A percentile compares a stretch with the other conserved stretches of the same genome.
Evolutionary conservation across 73 alveolate species (phyloP).

Genomic region (Paramecium tetraurelia): DNA sequence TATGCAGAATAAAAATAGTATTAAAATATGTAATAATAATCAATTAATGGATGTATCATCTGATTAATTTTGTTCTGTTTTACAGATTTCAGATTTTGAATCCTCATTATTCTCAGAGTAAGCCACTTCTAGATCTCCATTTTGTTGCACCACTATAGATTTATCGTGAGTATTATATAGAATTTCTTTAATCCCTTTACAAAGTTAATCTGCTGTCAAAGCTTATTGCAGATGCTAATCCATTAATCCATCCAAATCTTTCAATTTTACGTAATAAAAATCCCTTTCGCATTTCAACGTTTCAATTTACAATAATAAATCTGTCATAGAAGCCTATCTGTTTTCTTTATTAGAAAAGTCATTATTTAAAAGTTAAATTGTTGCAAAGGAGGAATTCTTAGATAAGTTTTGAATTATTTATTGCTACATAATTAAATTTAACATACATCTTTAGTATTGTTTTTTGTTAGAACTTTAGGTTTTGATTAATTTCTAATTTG

Average conservation of each 20-base stretch:
- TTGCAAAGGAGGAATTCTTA: constrained; percentile 28
- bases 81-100: neutral
- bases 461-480: constrained; percentile 17
- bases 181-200: constrained; percentile 37
- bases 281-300: constrained; percentile 49
- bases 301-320: constrained; percentile 23
- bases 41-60: neutral
- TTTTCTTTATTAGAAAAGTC: neutral
- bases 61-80: neutral
- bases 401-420: constrained; percentile 2
- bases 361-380: neutral
- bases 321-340: constrained; percentile 10
- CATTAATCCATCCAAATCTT: constrained; percentile 43
- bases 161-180: constrained; percentile 44
- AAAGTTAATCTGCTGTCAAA: constrained; percentile 24
- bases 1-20: neutral
- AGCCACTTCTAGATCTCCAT: constrained; percentile 32
- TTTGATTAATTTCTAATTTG: constrained; percentile 29
- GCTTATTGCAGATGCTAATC: neutral
- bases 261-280: constrained; percentile 43
- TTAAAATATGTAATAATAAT: neutral
- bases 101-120: neutral
- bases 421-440: neutral
- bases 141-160: neutral
- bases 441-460: neutral